phyloP scores from a whole-genome alignment of 1,284 basidiomycete genomes.

The Apiotrichum laibachii region DNA sequence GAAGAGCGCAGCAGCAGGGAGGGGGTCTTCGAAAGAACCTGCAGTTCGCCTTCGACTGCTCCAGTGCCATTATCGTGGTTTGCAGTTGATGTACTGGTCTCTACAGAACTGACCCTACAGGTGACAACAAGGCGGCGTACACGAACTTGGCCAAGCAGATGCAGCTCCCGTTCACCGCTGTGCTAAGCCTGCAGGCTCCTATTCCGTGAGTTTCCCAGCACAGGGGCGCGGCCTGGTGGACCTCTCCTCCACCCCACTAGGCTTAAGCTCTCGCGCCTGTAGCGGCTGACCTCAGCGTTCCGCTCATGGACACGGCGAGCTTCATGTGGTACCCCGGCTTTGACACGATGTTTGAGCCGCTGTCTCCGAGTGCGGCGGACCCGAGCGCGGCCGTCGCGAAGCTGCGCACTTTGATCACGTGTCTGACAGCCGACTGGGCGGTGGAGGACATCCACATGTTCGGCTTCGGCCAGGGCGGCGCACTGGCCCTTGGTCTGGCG shows the following conservation, averaged over 20 bases:
- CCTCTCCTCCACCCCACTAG: no score
- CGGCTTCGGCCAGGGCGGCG: slow-evolving; percentile 87
- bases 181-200: slow-evolving; percentile 73
- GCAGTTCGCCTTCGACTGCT: no score
- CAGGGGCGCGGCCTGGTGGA: no score
- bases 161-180: slow-evolving; percentile 80
- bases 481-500: slow-evolving; percentile 57
- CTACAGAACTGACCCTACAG: not conserved
- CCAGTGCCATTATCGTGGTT: no score
- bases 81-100: no score
- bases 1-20: no score
- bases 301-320: not conserved
- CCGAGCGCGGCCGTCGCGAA: slow-evolving; percentile 57
- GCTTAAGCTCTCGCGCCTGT: not conserved
- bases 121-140: slow-evolving; percentile 73
- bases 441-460: slow-evolving; percentile 71
- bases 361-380: slow-evolving; percentile 63
- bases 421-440: slow-evolving; percentile 64
- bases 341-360: slow-evolving; percentile 68
- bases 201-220: slow-evolving; percentile 65
- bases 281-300: not conserved
- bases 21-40: no score
- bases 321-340: slow-evolving; percentile 80
- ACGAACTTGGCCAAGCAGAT: slow-evolving; percentile 67
- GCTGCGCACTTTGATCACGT: slow-evolving; percentile 58